Evolutionary conservation across 352 stramenopile species (phyloP), one percentile per base, ranked within the genome.

Genomic region (Phytophthora pini): DNA sequence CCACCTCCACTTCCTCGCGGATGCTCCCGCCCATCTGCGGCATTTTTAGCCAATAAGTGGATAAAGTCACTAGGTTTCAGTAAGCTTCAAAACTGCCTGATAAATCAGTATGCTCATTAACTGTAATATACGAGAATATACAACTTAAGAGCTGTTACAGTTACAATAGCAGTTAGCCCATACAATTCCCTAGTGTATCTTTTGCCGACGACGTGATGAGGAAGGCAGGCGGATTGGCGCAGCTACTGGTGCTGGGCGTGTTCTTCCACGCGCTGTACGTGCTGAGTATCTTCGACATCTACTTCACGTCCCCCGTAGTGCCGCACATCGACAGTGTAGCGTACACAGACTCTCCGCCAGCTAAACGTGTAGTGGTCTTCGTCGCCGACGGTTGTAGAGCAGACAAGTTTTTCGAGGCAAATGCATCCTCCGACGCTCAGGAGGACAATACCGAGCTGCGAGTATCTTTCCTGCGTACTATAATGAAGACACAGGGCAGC

Each of bases 251-350:
- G 61, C 76, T 94, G 29, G 86, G 86, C 61, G 84, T 93, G 43
- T 45, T 80, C 49, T 93, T 96, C 75, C 88, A 96, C 68, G 79
- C 74, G 22, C 62, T 90, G 46, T 96, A 96, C 79, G 84, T 96
- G 59, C 72, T 94, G 24, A 96, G 88, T 61, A 94, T 96, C 77
- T 94, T 96, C 62, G 88, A 96, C 73, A 94, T 96, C 54, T 96
- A 96, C 86, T 96, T 96, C 74, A 93, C 83, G 60, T 94, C 86
- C 8, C 88, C 86, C 34, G 81, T 96, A 3, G 88, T 94, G 32
- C 65, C 66, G 22, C 76, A 88, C 62, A 79, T 95, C 41, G 72
- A 82, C 61, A 87, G 77, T 59, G 63, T 89, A 7, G 60, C 12
- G 8, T 82, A 79, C 43, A 72, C 76, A 2, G 54, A 70, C 36